Conservation (phyloP, 495 filamentous ascomycete species). For the Penicillium bovifimosum region DNA sequence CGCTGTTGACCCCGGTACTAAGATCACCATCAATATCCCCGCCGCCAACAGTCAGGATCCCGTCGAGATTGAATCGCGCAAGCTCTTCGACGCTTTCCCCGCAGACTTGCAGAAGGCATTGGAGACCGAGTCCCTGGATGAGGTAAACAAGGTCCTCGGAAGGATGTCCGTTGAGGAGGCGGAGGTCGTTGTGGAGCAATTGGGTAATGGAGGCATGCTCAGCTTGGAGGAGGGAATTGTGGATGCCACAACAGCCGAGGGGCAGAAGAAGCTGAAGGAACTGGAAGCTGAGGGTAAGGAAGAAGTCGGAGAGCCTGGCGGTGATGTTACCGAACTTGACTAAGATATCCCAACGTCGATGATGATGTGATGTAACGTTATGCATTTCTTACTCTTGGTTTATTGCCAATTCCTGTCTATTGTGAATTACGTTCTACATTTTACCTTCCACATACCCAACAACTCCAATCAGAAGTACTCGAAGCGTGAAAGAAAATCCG, state of each 20-base stretch:
- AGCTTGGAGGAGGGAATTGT: conserved; percentile 90
- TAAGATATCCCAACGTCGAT: conserved; percentile 14
- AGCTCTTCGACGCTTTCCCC: conserved; percentile 79
- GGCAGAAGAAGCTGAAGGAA: conserved; percentile 67
- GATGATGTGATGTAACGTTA: conserved; percentile 9
- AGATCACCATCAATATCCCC: conserved; percentile 82
- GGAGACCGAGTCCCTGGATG: conserved; percentile 77
- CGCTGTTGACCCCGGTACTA: conserved; percentile 88
- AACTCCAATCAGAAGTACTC: background rate
- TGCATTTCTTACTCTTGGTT: conserved; percentile 5
- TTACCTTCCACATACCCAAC: background rate
- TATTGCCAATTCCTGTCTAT: background rate
- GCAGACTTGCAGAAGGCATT: conserved; percentile 75
- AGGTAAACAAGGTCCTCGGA: conserved; percentile 93
- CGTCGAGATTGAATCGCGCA: conserved; percentile 57
- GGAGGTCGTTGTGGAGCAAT: conserved; percentile 77
- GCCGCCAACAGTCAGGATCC: conserved; percentile 56
- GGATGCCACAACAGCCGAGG: conserved; percentile 92
- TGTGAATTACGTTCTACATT: no score
- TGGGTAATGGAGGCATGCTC: conserved; percentile 85
- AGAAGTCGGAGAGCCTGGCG: conserved; percentile 38
- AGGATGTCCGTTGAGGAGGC: conserved; percentile 91
- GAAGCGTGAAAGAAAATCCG: background rate
- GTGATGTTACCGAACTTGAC: conserved; percentile 39
- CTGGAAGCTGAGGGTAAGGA: conserved; percentile 59